Conservation (phyloP, 176 grass and related monocot genomes). For the Aegilops bicornis region DNA sequence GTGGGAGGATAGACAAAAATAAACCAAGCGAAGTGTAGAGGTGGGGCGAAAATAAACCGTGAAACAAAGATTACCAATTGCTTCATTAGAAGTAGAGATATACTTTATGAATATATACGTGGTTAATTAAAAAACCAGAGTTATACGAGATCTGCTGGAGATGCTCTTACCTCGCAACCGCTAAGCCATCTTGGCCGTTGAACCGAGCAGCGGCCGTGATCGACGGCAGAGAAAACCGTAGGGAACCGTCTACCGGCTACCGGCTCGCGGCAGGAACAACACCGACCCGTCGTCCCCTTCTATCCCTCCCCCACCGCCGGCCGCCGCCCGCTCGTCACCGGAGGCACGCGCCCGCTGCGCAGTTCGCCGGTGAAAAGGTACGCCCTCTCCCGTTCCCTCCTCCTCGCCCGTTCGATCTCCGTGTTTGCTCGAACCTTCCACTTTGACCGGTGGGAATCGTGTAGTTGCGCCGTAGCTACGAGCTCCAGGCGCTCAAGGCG, state of each 20-base stretch:
- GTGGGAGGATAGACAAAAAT: too few relatives aligned
- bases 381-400: background rate
- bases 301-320: background rate
- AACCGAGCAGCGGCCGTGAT: background rate
- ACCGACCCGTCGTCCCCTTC: background rate
- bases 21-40: too few relatives aligned
- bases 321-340: background rate
- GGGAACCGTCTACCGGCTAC: background rate
- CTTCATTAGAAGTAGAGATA: too few relatives aligned
- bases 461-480: background rate
- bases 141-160: too few relatives aligned
- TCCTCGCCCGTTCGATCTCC: background rate
- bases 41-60: too few relatives aligned
- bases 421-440: background rate
- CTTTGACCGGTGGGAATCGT: background rate
- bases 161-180: background rate
- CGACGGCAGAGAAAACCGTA: background rate
- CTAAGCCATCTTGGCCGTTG: background rate
- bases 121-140: too few relatives aligned
- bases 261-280: background rate
- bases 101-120: too few relatives aligned
- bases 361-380: background rate
- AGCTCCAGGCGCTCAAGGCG: background rate
- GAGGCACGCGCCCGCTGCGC: background rate
- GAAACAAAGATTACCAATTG: too few relatives aligned